A percentile compares a stretch with the other conserved stretches of the same genome.
These are phyloP conservation scores for Phytophthora rubi DNA, from an alignment of 352 stramenopile genomes.

Conservation along the genomic window DNA sequence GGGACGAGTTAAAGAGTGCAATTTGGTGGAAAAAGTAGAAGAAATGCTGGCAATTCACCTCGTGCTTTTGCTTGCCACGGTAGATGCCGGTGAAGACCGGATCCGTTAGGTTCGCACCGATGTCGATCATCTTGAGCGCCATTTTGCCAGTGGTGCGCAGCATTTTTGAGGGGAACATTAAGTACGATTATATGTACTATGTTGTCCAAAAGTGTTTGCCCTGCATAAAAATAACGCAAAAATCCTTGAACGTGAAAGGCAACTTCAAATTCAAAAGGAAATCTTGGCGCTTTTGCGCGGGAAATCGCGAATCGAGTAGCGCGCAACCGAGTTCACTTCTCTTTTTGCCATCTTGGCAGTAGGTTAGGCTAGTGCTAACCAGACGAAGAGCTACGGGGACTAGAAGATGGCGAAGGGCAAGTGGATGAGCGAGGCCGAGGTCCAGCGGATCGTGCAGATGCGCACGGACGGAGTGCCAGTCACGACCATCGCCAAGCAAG, in stretches of 20 bases:
- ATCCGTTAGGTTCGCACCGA: constrained; percentile 95
- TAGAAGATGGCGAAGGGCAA: constrained; percentile 50
- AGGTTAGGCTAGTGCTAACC: background rate
- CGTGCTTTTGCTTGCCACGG: constrained; percentile 88
- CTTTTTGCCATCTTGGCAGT: constrained; percentile 8
- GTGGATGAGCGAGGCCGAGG: constrained; percentile 52
- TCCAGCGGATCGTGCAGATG: constrained; percentile 46
- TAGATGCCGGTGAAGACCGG: constrained; percentile 92
- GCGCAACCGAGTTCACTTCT: constrained; percentile 14
- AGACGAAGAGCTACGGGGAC: constrained; percentile 8
- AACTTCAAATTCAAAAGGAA: constrained; percentile 31
- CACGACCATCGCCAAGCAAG: constrained; percentile 41
- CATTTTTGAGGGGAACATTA: constrained; percentile 20
- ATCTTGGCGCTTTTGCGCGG: constrained; percentile 26
- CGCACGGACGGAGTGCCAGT: constrained; percentile 45
- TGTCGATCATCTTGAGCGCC: constrained; percentile 84
- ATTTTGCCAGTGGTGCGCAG: constrained; percentile 24
- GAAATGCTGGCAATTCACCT: constrained; percentile 37
- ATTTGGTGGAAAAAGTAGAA: background rate
- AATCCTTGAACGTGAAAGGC: constrained; percentile 13
- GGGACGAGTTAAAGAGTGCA: constrained; percentile 9
- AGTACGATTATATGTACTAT: constrained; percentile 14
- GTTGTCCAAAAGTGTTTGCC: constrained; percentile 16
- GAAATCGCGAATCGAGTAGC: constrained; percentile 1
- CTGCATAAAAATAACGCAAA: constrained; percentile 7